phyloP scores from a whole-genome alignment of 139 green algal species.

The Ostreobium quekettii region DNA sequence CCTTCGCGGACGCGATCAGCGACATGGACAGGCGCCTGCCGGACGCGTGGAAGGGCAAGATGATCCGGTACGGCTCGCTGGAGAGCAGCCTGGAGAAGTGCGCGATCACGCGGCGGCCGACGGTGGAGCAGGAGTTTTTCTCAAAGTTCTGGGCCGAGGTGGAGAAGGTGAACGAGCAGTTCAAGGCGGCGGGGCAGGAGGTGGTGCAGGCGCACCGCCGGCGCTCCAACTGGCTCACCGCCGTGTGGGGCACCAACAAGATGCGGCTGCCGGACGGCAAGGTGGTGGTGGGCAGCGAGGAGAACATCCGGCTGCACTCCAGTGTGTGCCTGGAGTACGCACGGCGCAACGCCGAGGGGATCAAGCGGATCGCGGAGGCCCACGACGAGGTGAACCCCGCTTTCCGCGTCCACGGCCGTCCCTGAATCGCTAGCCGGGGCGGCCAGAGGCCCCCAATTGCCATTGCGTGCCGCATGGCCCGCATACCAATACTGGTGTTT shows the following conservation, averaged over 20 bases:
- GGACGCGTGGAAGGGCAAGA: background rate
- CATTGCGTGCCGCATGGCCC: too few species aligned
- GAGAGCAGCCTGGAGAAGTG: background rate
- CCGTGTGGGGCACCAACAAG: too few species aligned
- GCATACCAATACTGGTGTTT: too few species aligned
- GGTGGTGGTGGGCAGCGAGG: background rate
- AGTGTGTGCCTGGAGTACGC: background rate
- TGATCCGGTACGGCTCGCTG: background rate
- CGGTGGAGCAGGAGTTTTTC: background rate
- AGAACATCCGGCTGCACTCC: background rate
- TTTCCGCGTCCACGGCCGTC: too few species aligned
- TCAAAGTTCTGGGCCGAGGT: background rate
- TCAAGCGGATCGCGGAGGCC: background rate
- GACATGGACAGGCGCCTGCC: background rate
- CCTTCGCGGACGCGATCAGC: background rate
- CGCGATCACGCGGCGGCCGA: background rate
- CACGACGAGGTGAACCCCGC: too few species aligned
- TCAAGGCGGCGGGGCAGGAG: background rate
- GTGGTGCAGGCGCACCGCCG: background rate
- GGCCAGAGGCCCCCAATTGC: too few species aligned
- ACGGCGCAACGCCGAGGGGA: background rate
- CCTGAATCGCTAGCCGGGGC: too few species aligned
- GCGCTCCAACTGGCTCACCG: background rate
- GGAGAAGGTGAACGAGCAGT: background rate
- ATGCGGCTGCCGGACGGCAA: background rate